Base-by-base conservation (phyloP, 768 basidiomycete genomes). In the Aureoboletus auriporus region DNA sequence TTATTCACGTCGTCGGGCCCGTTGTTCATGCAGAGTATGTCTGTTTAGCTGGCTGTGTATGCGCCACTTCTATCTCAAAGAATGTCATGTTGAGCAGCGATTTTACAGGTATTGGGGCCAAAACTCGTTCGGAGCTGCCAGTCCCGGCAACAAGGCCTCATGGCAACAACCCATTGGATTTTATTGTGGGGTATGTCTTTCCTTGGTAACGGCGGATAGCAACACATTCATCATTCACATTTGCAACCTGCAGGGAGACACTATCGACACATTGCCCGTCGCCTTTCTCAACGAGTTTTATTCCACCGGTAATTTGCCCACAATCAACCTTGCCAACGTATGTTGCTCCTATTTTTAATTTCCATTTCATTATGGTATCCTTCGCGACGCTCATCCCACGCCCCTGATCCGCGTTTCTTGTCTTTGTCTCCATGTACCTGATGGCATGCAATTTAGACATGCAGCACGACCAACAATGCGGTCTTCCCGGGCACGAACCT, bases 211-310 rank as follows among this genome's bases (percentile, higher is more conserved):
- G 16, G 30, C 12, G 13, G 23, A 6, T 36, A 23, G 41, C 39
- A 42, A 37, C 43, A 14, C 17, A 26, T 23, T 8, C 34, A n/a
- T 47, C 46, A 33, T 38, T 48, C 33, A 39, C 26, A 16, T 13
- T 43, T 16, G 13, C 30, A 29, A 36, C 11, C 9, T 5, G 5
- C 56, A 81, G 76, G 84, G 85, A 57, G 62, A 74, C 59, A 66
- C 74, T 5, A 77, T 85, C 39, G 72, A 86, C 54, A 75, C 69
- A 34, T 69, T 86, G 41, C 84, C 83, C 0, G 48, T 86, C 39
- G 83, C 83, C 2, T 86, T 84, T 62, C 52, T 86, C 30, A 67
- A 77, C 53, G 71, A 76, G 41, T 84, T 80, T 68, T 84, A 78
- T 64, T 76, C 75, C 14, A 69, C 73, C 9, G 84, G 79, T 8